These are phyloP conservation scores for Clavariopsis aquatica DNA, from an alignment of 495 filamentous ascomycete genomes.

Conservation along the genomic window DNA sequence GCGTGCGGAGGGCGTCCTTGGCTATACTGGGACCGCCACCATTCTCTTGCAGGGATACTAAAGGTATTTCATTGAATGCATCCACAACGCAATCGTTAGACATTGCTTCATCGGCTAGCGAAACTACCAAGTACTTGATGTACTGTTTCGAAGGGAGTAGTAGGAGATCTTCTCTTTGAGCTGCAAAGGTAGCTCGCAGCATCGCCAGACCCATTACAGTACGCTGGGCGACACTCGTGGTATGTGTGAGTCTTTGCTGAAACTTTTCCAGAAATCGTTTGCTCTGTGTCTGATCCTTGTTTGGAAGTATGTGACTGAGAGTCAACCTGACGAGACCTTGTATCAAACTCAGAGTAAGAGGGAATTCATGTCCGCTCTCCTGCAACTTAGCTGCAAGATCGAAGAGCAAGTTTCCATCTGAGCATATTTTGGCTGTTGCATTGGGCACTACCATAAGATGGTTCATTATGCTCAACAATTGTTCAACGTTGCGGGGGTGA, in stretches of 20 bases:
- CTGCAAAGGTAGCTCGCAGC: slow-evolving; percentile 13
- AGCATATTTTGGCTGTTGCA: slow-evolving; percentile 29
- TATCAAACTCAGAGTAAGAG: neutral
- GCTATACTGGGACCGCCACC: neutral
- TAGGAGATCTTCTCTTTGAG: neutral
- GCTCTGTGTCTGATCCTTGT: slow-evolving; percentile 29
- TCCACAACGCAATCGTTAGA: slow-evolving; percentile 9
- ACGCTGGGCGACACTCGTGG: slow-evolving; percentile 12
- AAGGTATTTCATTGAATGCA: slow-evolving; percentile 24
- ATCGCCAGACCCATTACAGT: slow-evolving; percentile 12
- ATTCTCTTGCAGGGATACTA: neutral
- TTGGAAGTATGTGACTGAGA: slow-evolving; percentile 15
- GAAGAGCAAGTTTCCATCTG: slow-evolving; percentile 10
- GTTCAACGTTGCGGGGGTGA: neutral
- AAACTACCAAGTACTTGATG: neutral
- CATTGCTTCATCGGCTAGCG: neutral
- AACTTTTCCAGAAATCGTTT: slow-evolving; percentile 15
- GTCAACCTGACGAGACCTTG: slow-evolving; percentile 14
- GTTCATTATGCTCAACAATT: slow-evolving; percentile 16
- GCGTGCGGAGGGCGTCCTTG: neutral
- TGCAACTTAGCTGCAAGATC: slow-evolving; percentile 16
- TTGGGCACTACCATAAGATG: slow-evolving; percentile 35
- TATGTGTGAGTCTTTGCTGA: slow-evolving; percentile 1
- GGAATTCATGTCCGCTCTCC: slow-evolving; percentile 7
- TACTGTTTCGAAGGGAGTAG: slow-evolving; percentile 7